These are phyloP conservation scores for Symbiotaphrina buchneri DNA, from an alignment of 495 filamentous ascomycete species.

Conservation along the genomic window DNA sequence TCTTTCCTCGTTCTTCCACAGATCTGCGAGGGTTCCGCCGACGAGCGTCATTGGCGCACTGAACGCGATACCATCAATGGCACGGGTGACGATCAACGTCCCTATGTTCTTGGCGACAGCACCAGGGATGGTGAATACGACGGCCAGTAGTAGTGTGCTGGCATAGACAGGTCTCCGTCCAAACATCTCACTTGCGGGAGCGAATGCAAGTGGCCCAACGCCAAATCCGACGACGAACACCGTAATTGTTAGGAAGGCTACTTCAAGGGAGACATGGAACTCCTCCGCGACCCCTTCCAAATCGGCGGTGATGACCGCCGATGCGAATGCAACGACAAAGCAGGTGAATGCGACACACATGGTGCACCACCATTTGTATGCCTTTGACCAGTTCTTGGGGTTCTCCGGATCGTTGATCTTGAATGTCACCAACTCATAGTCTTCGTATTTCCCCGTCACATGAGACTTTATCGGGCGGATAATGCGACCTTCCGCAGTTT, in stretches of 20 bases:
- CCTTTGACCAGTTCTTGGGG: constrained; percentile 34
- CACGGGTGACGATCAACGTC: constrained; percentile 30
- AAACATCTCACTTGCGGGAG: constrained; percentile 32
- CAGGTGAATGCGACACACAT: constrained; percentile 21
- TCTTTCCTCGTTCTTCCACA: constrained; percentile 20
- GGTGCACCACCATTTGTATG: constrained; percentile 22
- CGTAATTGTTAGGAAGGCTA: constrained; percentile 28
- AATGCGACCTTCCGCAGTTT: constrained; percentile 35
- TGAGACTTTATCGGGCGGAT: constrained; percentile 27
- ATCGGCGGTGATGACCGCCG: constrained; percentile 28
- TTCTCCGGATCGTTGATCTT: constrained; percentile 32
- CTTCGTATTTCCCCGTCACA: constrained; percentile 23
- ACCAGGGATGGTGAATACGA: constrained; percentile 40
- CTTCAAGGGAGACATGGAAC: constrained; percentile 24
- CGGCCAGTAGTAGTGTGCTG: constrained; percentile 21
- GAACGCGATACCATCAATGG: constrained; percentile 35
- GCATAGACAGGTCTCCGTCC: constrained; percentile 30
- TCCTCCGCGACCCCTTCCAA: constrained; percentile 16
- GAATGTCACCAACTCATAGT: constrained; percentile 57
- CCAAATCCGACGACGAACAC: constrained; percentile 33
- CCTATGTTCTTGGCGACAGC: constrained; percentile 31
- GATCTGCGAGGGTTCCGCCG: constrained; percentile 28
- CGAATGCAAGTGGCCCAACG: constrained; percentile 33
- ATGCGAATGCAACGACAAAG: constrained; percentile 22
- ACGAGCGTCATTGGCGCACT: constrained; percentile 30